Evolutionary conservation across 495 filamentous ascomycete species (phyloP), one percentile per base, ranked within the genome.

Genomic region (Hypoxylon perforatum): DNA sequence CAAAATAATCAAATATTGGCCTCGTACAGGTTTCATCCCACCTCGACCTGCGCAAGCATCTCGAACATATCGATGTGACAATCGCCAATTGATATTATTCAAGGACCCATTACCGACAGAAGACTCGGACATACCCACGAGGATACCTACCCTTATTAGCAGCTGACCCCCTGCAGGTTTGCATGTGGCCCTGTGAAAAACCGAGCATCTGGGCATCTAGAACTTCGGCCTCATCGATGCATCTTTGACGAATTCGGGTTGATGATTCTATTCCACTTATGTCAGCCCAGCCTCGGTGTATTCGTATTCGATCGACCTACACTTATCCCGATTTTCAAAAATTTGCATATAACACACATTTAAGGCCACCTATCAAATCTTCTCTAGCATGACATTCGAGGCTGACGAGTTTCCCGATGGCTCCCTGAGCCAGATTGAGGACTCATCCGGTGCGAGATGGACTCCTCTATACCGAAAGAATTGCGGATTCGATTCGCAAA

Each of bases 401-500:
- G 66, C 67, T 12, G 73, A 80, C 61, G 55, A 76, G 58, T 74
- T 78, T 22, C 61, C 59, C 49, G 75, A 77, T 57, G 77, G 63
- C 39, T 72, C 52, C 48, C 73, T 61, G 60, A 77, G 64, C 41
- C 55, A 59, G 14, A 65, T 77, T 25, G 54, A 73, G 41, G 75
- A 77, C 41, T 55, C 35, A 9, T 71, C 74, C 7, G 73, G 70
- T 39, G 55, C 55, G 18, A 36, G 47, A 57, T 89, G 86, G 86
- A 76, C 72, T 10, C 83, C 85, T 21, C 65, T 87, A 4, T 80
- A 80, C 58, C 74, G 75, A 60, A 81, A 84, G 55, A 65, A 63
- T 17, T 90, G 88, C 70, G 72, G 82, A 9, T 92, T 92, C 67
- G 65, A 81, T 3, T 82, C 84, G 2, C 75, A 82, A 35, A 77